These are phyloP conservation scores for Medicago lupulina DNA, from an alignment of 306 rosid genomes.

Conservation along the genomic window DNA sequence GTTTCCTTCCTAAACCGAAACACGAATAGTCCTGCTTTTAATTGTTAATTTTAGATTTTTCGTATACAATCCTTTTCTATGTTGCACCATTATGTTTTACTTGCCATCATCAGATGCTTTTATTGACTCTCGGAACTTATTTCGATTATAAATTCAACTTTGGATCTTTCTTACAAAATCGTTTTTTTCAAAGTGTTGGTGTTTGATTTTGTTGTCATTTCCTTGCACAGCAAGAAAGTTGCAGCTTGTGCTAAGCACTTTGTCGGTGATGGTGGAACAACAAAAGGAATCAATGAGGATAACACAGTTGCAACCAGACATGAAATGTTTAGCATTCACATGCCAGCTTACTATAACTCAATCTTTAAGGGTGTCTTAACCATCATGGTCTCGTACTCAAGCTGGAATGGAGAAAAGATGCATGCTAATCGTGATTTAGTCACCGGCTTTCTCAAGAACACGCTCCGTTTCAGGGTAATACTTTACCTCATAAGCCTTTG, in stretches of 20 bases:
- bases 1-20: too few relatives aligned
- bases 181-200: neutral
- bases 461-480: constrained; percentile 38
- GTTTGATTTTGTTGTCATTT: neutral
- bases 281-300: constrained; percentile 43
- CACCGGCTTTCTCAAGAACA: constrained; percentile 42
- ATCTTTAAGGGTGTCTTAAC: constrained; percentile 46
- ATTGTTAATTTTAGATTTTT: too few relatives aligned
- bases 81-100: too few relatives aligned
- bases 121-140: too few relatives aligned
- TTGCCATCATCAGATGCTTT: too few relatives aligned
- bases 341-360: constrained; percentile 46
- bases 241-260: constrained; percentile 42
- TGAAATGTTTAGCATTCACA: constrained; percentile 41
- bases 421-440: constrained; percentile 40
- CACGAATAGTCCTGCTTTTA: too few relatives aligned
- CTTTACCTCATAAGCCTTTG: neutral
- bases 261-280: constrained; percentile 45
- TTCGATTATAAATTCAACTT: too few relatives aligned
- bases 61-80: too few relatives aligned
- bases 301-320: constrained; percentile 29
- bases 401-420: constrained; percentile 51
- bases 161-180: too few relatives aligned
- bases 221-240: constrained; percentile 25
- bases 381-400: constrained; percentile 47